Base-by-base conservation (phyloP, 805 yeast species). In the Tetrapisispora nanseiensis region DNA sequence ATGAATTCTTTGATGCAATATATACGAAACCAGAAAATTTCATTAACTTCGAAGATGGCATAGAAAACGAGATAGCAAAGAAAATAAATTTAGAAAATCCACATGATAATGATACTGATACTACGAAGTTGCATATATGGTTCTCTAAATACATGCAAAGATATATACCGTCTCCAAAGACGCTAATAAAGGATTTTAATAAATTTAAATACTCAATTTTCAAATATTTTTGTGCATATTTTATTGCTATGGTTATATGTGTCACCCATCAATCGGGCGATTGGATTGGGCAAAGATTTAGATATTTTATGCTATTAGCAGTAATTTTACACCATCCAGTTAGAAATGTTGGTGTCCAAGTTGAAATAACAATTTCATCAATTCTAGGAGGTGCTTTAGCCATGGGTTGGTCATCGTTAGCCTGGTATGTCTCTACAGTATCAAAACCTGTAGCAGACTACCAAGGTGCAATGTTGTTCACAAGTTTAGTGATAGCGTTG, bases 1-100 rank as follows among this genome's bases (percentile, higher is more conserved):
- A 68, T 39, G 75, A 75, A 9, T 72, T 67, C 50, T 72, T 72
- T 45, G 76, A 72, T 48, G 69, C 76, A 1, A 56, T 63, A 1
- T 72, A 61, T 44, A 54, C 62, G 6, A 63, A 63, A 32, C 56
- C 55, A 11, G 51, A 52, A 6, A 40, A 35, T 15, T 7, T 31
- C 12, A 20, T 18, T 12, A 22, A 40, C 24, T 33, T 33, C 18
- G 40, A 26, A 18, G 43, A 45, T 22, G 46, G 40, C 13, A 28
- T 15, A n/a, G 40, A 24, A 4, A 26, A 24, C 18, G 27, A 33
- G 7, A 12, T 27, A 2, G 4, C 34, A 15, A 20, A 18, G 3
- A 35, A 23, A 15, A 6, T 15, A n/a, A 7, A 35, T 16, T 16
- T 8, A 18, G 23, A 23, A n/a, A 20, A 23, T 10, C 23, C 29